phyloP scores from a whole-genome alignment of 192 early-diverging fungal genomes.

The Podila minutissima region DNA sequence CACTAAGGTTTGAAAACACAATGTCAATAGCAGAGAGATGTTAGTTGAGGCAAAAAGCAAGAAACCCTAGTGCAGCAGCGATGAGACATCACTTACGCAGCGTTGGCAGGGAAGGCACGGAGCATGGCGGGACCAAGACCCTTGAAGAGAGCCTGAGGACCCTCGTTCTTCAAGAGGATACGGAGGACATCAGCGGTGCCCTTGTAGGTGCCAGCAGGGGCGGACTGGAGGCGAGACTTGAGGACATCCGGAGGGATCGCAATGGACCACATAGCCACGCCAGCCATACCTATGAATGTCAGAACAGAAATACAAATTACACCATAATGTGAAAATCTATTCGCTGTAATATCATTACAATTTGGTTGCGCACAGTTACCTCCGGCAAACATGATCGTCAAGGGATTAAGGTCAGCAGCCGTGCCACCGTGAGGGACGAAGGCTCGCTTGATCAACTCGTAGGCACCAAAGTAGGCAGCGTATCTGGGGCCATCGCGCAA shows the following conservation, averaged over 20 bases:
- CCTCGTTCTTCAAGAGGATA: constrained; percentile 75
- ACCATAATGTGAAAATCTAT: background rate
- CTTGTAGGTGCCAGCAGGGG: constrained; percentile 89
- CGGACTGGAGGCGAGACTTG: constrained; percentile 89
- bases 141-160: constrained; percentile 84
- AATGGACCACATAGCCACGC: constrained; percentile 98
- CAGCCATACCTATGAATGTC: constrained; percentile 77
- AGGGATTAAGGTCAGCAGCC: constrained; percentile 78
- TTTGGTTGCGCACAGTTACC: constrained; percentile 56
- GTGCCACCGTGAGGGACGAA: constrained; percentile 73
- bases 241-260: constrained; percentile 92
- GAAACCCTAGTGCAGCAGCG: background rate
- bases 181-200: constrained; percentile 69
- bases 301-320: background rate
- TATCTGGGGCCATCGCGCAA: constrained; percentile 93
- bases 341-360: too few relatives aligned
- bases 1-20: constrained; percentile 12
- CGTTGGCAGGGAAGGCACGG: constrained; percentile 87
- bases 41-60: background rate
- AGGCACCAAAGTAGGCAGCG: constrained; percentile 95
- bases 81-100: constrained; percentile 76
- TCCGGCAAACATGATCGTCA: constrained; percentile 90
- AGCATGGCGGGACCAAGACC: constrained; percentile 90
- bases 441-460: constrained; percentile 84
- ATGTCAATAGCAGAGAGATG: background rate